Evolutionary conservation across 108 stramenopile genomes (phyloP).

Genomic region (Discostella stelligeroides): DNA sequence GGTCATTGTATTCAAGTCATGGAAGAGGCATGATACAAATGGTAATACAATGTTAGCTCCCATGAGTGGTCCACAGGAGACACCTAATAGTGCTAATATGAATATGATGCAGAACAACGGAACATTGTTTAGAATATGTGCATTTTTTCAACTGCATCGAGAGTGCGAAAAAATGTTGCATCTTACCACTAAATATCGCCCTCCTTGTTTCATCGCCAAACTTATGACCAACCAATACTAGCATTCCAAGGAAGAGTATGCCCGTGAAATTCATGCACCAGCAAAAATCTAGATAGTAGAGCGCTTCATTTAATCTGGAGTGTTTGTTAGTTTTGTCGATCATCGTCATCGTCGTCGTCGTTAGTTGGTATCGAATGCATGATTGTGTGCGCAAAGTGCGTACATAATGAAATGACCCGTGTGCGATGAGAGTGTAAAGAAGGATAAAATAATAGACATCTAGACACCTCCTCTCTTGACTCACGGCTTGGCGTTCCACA

Average conservation of each 20-base stretch:
- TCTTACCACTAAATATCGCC: background rate
- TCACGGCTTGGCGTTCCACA: slow-evolving; percentile 44
- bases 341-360: too few species aligned
- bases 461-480: background rate
- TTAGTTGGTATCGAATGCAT: too few species aligned
- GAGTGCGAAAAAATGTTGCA: too few species aligned
- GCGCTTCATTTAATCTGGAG: slow-evolving; percentile 30
- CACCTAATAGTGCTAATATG: slow-evolving; percentile 24
- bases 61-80: slow-evolving; percentile 54
- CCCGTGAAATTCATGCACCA: slow-evolving; percentile 54
- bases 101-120: background rate
- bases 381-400: too few species aligned
- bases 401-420: background rate
- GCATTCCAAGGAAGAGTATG: slow-evolving; percentile 11
- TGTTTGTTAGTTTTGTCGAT: background rate
- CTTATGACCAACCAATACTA: slow-evolving; percentile 3
- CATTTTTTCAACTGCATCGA: too few species aligned
- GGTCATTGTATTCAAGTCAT: slow-evolving; percentile 58
- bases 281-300: slow-evolving; percentile 60
- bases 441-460: background rate
- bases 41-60: slow-evolving; percentile 53
- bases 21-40: slow-evolving; percentile 63
- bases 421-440: background rate
- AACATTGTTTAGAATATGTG: too few species aligned
- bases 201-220: background rate